A percentile compares a stretch with the other conserved stretches of the same genome.
phyloP scores from a whole-genome alignment of 352 stramenopile genomes.

The Phytophthora idaei region DNA sequence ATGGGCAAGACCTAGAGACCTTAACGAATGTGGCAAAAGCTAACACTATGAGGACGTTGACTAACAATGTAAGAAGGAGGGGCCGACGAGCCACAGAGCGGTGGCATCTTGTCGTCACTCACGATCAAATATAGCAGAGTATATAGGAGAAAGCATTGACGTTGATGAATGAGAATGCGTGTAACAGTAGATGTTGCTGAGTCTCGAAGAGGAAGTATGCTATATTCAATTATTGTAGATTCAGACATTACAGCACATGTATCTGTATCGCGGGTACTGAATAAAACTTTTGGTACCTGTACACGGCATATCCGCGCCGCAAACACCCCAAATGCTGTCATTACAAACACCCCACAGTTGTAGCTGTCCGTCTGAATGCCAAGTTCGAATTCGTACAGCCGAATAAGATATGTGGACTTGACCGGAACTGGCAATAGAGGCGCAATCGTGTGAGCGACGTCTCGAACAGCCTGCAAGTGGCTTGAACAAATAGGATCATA shows the following conservation, averaged over 20 bases:
- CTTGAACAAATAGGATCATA: not conserved
- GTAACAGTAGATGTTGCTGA: too few species aligned
- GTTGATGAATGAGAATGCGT: too few species aligned
- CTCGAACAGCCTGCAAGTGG: not conserved
- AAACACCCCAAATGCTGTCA: not conserved
- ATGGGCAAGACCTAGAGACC: too few species aligned
- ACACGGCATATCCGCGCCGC: not conserved
- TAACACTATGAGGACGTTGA: too few species aligned
- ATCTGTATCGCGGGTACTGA: not conserved
- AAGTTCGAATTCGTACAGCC: not conserved
- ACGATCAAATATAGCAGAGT: too few species aligned
- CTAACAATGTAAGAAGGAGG: too few species aligned
- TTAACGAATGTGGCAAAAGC: too few species aligned
- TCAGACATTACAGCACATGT: not conserved
- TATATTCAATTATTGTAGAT: not conserved
- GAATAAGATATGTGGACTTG: not conserved
- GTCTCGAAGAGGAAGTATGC: too few species aligned
- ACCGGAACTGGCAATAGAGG: not conserved
- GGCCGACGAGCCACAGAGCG: too few species aligned
- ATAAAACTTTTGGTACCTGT: not conserved
- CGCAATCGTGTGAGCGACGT: not conserved
- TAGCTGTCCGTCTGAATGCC: not conserved
- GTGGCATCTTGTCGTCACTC: too few species aligned
- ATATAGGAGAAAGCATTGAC: too few species aligned
- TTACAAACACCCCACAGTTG: not conserved